phyloP scores from a whole-genome alignment of 192 early-diverging fungal species.

The Umbelopsis ramanniana region DNA sequence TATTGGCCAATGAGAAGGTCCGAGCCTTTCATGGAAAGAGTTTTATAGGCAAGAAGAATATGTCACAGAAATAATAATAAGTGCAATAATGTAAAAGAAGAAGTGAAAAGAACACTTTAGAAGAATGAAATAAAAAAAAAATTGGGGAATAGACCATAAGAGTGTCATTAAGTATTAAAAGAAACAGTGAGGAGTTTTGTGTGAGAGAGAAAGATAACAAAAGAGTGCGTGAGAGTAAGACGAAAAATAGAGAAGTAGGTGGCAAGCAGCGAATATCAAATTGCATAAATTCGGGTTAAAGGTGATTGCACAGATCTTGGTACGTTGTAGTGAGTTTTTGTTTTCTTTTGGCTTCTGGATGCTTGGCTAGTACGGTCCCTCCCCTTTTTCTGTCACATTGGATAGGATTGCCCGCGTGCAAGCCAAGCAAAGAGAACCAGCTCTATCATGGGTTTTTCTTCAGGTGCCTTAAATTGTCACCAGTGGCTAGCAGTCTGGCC shows the following conservation, averaged over 20 bases:
- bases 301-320: too few species aligned
- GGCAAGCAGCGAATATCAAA: background rate
- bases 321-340: background rate
- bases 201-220: background rate
- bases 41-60: background rate
- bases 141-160: background rate
- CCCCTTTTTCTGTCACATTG: too few species aligned
- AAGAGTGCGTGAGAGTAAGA: background rate
- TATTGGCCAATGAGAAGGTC: background rate
- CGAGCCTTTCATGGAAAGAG: background rate
- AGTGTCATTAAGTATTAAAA: constrained; percentile 16
- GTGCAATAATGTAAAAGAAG: constrained; percentile 9
- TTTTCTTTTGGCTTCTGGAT: background rate
- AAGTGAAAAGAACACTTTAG: background rate
- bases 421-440: too few species aligned
- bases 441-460: too few species aligned
- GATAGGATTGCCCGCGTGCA: too few species aligned
- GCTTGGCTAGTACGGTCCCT: too few species aligned
- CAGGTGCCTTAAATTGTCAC: background rate
- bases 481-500: constrained; percentile 9
- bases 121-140: too few species aligned
- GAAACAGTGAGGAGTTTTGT: background rate
- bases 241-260: background rate
- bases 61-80: constrained; percentile 14
- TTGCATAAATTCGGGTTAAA: too few species aligned